A percentile compares a stretch with the other conserved stretches of the same genome.
Evolutionary conservation across 306 rosid species (phyloP).

Genomic region (Mimosa pudica): DNA sequence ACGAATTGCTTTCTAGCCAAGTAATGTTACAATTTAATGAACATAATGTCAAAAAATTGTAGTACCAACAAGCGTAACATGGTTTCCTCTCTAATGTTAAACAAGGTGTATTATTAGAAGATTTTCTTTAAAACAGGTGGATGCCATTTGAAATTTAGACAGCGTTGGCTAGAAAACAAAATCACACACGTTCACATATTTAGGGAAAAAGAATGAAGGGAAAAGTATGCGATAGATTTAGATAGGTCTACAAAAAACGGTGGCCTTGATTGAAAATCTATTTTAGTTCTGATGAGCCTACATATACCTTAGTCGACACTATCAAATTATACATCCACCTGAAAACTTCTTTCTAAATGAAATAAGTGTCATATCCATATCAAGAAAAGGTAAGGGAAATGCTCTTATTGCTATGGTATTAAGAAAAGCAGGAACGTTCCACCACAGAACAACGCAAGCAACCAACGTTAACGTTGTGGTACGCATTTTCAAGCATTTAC

Average conservation of each 20-base stretch:
- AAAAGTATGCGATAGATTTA: background rate
- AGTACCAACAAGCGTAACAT: background rate
- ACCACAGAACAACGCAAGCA: slow-evolving; percentile 35
- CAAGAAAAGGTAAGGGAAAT: slow-evolving; percentile 24
- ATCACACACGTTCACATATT: too few relatives aligned
- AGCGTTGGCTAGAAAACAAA: too few relatives aligned
- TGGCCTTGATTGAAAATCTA: background rate
- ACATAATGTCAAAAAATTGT: background rate
- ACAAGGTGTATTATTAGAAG: background rate
- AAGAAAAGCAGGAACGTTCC: slow-evolving; percentile 19
- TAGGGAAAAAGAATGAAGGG: too few relatives aligned
- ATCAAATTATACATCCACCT: background rate
- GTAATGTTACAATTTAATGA: background rate
- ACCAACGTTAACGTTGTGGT: slow-evolving; percentile 29
- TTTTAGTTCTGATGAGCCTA: background rate
- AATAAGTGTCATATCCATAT: background rate
- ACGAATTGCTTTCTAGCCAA: too few relatives aligned
- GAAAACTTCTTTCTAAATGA: background rate
- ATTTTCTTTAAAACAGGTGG: background rate
- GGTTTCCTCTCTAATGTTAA: background rate
- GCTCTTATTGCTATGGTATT: slow-evolving; percentile 42
- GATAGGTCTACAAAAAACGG: background rate
- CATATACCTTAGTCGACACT: background rate
- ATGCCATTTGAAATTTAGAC: background rate
- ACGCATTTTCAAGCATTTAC: slow-evolving; percentile 35